These are phyloP conservation scores for Rosa rugosa DNA, from an alignment of 306 rosid species.

Conservation along the genomic window DNA sequence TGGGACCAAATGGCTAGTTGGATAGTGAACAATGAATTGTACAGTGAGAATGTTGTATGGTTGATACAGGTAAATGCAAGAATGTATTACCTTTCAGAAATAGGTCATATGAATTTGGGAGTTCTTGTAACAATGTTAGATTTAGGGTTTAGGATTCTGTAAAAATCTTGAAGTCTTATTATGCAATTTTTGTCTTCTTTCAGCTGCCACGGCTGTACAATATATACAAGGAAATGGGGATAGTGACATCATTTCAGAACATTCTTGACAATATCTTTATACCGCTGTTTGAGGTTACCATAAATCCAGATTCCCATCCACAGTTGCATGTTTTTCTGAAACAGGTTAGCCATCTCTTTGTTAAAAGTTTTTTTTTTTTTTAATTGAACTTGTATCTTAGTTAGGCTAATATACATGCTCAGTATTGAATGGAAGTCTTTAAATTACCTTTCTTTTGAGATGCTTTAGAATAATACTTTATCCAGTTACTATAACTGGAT, in stretches of 20 bases:
- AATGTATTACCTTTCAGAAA: background rate
- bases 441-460: background rate
- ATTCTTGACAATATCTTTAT: constrained; percentile 95
- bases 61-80: constrained; percentile 78
- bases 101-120: background rate
- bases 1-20: constrained; percentile 99
- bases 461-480: background rate
- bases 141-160: background rate
- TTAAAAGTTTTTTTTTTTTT: background rate
- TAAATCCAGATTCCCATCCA: constrained; percentile 97
- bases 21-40: constrained; percentile 95
- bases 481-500: background rate
- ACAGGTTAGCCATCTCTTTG: constrained; percentile 51
- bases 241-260: constrained; percentile 93
- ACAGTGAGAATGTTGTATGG: constrained; percentile 96
- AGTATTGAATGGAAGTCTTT: background rate
- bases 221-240: constrained; percentile 96
- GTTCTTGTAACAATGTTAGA: background rate
- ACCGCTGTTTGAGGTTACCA: constrained; percentile 92
- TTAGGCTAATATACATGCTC: background rate
- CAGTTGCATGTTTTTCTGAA: constrained; percentile 94
- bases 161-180: constrained; percentile 7
- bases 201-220: constrained; percentile 96
- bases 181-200: constrained; percentile 27
- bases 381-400: background rate